These are phyloP conservation scores for Silene vulgaris DNA, from an alignment of 179 eudicot species.

Conservation along the genomic window DNA sequence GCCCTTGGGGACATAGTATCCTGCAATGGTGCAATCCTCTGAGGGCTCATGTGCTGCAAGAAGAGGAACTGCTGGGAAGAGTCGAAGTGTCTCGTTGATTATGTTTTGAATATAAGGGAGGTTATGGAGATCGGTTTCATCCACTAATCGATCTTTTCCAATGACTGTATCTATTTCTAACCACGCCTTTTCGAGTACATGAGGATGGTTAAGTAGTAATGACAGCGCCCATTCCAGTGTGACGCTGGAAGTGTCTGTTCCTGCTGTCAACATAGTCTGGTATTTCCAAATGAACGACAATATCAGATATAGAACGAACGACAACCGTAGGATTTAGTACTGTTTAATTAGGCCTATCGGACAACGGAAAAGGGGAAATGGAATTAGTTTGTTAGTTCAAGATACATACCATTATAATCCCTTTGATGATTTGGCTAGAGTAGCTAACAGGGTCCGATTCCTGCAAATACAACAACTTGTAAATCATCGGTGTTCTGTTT, in stretches of 20 bases:
- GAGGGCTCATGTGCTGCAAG: conserved; percentile 29
- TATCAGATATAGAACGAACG: too few relatives aligned
- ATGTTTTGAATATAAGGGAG: conserved; percentile 22
- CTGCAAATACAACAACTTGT: conserved; percentile 21
- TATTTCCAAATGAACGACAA: too few relatives aligned
- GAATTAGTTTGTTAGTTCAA: neutral
- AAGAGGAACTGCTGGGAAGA: conserved; percentile 27
- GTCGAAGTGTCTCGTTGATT: conserved; percentile 27
- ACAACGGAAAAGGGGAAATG: too few relatives aligned
- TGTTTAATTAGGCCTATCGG: too few relatives aligned
- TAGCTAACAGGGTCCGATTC: conserved; percentile 22
- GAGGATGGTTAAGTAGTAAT: conserved; percentile 29
- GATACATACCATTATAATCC: conserved; percentile 26
- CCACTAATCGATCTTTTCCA: conserved; percentile 24
- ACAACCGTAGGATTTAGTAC: too few relatives aligned
- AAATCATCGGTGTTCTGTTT: conserved; percentile 5
- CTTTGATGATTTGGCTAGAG: conserved; percentile 19
- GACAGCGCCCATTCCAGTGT: conserved; percentile 34
- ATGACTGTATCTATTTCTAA: conserved; percentile 20
- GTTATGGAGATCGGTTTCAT: conserved; percentile 23
- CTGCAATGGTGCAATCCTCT: conserved; percentile 25
- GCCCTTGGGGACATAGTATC: conserved; percentile 25
- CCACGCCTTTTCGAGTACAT: conserved; percentile 21
- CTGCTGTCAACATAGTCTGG: conserved; percentile 30
- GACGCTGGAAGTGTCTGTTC: conserved; percentile 26